Evolutionary conservation across 2,329 filamentous ascomycete genomes (phyloP).

Genomic region (Cercospora sp.): DNA sequence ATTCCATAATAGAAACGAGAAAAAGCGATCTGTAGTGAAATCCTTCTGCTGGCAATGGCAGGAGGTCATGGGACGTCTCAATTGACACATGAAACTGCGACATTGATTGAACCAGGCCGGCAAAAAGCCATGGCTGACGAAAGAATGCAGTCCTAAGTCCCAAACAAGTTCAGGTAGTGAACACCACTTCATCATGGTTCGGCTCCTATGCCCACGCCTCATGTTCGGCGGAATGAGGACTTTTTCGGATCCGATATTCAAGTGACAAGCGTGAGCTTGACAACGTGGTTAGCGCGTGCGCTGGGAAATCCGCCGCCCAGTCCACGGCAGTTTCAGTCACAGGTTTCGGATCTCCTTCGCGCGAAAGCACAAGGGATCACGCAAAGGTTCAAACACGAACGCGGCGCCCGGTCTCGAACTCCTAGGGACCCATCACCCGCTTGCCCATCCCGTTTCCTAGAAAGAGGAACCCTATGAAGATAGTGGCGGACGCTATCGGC

Average conservation of each 20-base stretch:
- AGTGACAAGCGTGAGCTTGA: background rate
- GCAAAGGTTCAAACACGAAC: background rate
- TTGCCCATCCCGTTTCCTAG: background rate
- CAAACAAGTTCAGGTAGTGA: background rate
- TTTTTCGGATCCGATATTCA: conserved; percentile 7
- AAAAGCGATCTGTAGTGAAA: background rate
- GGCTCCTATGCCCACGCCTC: background rate
- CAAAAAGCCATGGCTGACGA: background rate
- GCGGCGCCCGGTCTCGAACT: background rate
- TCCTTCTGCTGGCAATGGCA: background rate
- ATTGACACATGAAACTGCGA: background rate
- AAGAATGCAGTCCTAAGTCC: background rate
- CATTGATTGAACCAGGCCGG: background rate
- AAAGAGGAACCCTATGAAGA: background rate
- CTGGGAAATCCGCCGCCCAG: background rate
- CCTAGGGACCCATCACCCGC: background rate
- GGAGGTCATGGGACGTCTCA: background rate
- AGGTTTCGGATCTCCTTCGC: background rate
- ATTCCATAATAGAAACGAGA: background rate
- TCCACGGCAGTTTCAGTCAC: background rate
- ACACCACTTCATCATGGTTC: background rate
- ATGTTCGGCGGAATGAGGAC: conserved; percentile 2
- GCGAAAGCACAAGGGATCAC: background rate
- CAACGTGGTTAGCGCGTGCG: background rate
- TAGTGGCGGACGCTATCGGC: background rate